These are phyloP conservation scores for Trichoderma harzianum DNA, from an alignment of 2,329 filamentous ascomycete species.

Conservation along the genomic window DNA sequence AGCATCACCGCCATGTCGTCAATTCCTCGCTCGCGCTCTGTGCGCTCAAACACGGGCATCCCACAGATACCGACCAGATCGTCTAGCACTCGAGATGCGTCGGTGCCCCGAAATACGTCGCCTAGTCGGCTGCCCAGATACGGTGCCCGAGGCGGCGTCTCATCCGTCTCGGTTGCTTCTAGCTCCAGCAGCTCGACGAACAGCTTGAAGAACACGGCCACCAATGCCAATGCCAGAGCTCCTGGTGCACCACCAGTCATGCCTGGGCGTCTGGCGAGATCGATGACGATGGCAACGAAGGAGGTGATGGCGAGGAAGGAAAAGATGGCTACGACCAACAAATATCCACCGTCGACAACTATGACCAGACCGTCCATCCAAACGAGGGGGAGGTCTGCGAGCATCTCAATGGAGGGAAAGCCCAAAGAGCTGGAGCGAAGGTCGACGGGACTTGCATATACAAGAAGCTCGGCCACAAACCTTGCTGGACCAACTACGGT, in stretches of 20 bases:
- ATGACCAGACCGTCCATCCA: slow-evolving; percentile 29
- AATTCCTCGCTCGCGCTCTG: slow-evolving; percentile 43
- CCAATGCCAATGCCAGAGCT: background rate
- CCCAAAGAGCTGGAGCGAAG: slow-evolving; percentile 5
- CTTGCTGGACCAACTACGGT: slow-evolving; percentile 28
- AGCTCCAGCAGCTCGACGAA: slow-evolving; percentile 18
- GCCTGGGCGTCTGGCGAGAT: slow-evolving; percentile 17
- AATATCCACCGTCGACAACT: slow-evolving; percentile 36
- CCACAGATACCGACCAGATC: slow-evolving; percentile 25
- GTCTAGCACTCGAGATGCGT: slow-evolving; percentile 20
- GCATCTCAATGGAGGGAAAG: slow-evolving; percentile 22
- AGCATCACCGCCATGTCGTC: slow-evolving; percentile 15
- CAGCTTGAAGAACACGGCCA: slow-evolving; percentile 21
- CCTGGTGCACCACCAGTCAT: slow-evolving; percentile 14
- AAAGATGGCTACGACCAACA: slow-evolving; percentile 26
- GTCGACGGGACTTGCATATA: slow-evolving; percentile 27
- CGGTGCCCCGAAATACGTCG: slow-evolving; percentile 38
- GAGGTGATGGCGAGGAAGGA: background rate
- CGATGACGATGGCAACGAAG: slow-evolving; percentile 10
- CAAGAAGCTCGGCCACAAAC: slow-evolving; percentile 34
- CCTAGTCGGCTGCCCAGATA: slow-evolving; percentile 46
- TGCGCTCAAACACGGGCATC: slow-evolving; percentile 34
- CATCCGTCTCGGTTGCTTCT: slow-evolving; percentile 32
- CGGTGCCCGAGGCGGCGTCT: slow-evolving; percentile 37
- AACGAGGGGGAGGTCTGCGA: slow-evolving; percentile 32